Conservation (phyloP, 176 grass and related monocot species). For the Oropetium thomaeum region DNA sequence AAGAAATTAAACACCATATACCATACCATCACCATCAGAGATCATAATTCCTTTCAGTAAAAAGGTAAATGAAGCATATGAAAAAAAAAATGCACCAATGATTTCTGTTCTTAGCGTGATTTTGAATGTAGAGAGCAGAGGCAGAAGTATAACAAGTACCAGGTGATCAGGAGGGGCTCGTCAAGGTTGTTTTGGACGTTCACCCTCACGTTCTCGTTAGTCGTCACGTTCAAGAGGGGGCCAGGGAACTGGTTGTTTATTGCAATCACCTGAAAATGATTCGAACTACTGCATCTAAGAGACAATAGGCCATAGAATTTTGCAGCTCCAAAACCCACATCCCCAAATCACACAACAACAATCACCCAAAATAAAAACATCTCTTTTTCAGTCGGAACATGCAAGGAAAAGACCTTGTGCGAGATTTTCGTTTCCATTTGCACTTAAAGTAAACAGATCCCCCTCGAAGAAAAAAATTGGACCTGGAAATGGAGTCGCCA, state of each 20-base stretch:
- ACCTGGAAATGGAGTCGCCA: neutral
- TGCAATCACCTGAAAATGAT: conserved; percentile 50
- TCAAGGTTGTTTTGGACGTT: conserved; percentile 89
- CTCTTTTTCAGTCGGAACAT: neutral
- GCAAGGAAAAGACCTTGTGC: neutral
- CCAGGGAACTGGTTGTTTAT: conserved; percentile 79
- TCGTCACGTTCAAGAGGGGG: conserved; percentile 72
- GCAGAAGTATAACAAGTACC: conserved; percentile 25
- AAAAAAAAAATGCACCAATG: no score
- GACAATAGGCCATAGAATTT: neutral
- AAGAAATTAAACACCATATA: no score
- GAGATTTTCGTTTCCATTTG: neutral
- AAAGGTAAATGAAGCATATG: neutral
- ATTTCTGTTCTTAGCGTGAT: neutral
- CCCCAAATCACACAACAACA: neutral
- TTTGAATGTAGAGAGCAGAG: neutral
- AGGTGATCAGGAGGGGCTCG: conserved; percentile 82
- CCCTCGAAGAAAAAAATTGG: neutral
- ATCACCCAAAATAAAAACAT: neutral
- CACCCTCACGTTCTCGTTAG: conserved; percentile 73
- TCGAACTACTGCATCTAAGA: neutral
- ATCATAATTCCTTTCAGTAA: neutral
- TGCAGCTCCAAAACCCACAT: neutral
- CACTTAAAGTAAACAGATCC: neutral
- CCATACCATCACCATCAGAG: neutral